These are phyloP conservation scores for Elasticomyces elasticus DNA, from an alignment of 495 filamentous ascomycete species.

Conservation along the genomic window DNA sequence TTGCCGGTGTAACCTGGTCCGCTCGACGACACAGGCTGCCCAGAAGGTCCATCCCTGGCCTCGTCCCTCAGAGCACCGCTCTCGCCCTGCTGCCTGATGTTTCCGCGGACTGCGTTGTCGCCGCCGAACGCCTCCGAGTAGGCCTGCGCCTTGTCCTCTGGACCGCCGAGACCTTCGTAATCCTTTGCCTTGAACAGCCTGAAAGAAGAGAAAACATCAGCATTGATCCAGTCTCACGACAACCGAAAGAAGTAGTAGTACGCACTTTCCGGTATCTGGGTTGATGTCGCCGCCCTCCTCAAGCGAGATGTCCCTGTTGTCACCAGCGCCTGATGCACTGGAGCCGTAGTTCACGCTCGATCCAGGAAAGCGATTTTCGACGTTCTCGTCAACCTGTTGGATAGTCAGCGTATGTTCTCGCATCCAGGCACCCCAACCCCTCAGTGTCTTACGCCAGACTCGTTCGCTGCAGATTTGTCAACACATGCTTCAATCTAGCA, in stretches of 20 bases:
- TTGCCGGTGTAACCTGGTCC: neutral
- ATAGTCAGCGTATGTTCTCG: too few species aligned
- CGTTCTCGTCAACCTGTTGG: conserved; percentile 43
- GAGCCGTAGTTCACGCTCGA: conserved; percentile 39
- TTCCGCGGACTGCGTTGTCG: conserved; percentile 36
- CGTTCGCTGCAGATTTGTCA: conserved; percentile 30
- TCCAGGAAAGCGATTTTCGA: conserved; percentile 37
- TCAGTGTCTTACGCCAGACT: too few species aligned
- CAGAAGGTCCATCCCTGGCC: neutral
- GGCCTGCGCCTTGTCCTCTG: conserved; percentile 39
- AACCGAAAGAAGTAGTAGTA: too few species aligned
- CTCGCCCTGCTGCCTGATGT: conserved; percentile 30
- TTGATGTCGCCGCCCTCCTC: conserved; percentile 42
- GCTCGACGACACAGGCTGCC: neutral
- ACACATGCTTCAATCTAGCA: neutral
- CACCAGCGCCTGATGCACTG: conserved; percentile 39
- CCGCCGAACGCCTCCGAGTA: conserved; percentile 34
- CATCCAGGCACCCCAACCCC: too few species aligned
- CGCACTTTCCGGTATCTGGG: conserved; percentile 38
- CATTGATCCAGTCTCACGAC: conserved; percentile 67
- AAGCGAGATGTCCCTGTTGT: conserved; percentile 44
- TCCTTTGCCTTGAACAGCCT: conserved; percentile 38
- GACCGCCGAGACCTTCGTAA: conserved; percentile 43
- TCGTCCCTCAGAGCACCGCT: neutral
- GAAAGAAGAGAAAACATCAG: neutral